Percentiles rank a stretch among this genome's conserved stretches.
Conservation (phyloP, 176 grass and related monocot genomes). For the Zea mays region DNA sequence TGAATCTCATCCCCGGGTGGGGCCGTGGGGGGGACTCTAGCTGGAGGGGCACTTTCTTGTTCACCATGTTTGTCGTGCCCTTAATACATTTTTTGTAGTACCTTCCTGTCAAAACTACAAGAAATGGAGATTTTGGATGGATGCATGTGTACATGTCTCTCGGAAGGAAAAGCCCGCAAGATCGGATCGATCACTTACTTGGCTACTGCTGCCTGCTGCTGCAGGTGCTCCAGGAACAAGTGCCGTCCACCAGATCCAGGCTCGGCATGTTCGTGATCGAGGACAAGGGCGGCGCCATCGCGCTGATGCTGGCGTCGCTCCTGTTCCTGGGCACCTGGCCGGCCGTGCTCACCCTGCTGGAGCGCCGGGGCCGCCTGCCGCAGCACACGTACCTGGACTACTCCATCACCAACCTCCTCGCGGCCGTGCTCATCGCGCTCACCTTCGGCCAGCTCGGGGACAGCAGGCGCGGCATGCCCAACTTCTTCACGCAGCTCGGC, state of each 20-base stretch:
- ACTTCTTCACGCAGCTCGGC: slow-evolving; percentile 68
- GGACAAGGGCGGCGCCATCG: slow-evolving; percentile 77
- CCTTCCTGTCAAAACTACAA: background rate
- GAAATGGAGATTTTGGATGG: background rate
- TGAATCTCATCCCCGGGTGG: background rate
- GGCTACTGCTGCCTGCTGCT: background rate
- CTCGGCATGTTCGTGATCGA: slow-evolving; percentile 64
- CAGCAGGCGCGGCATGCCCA: slow-evolving; percentile 53
- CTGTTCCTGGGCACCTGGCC: slow-evolving; percentile 77
- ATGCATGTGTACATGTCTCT: no score
- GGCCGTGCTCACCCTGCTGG: slow-evolving; percentile 62
- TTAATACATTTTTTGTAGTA: background rate
- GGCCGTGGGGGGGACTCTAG: background rate
- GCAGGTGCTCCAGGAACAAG: slow-evolving; percentile 36
- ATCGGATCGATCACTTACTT: background rate
- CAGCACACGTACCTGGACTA: slow-evolving; percentile 87
- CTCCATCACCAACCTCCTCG: slow-evolving; percentile 69
- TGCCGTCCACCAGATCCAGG: background rate
- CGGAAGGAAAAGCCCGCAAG: background rate
- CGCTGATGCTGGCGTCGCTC: slow-evolving; percentile 73
- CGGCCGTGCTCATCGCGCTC: slow-evolving; percentile 57
- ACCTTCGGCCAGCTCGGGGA: slow-evolving; percentile 68
- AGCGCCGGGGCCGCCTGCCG: slow-evolving; percentile 62
- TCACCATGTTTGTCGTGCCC: background rate
- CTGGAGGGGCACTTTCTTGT: background rate